Base-by-base conservation (phyloP, 2,329 filamentous ascomycete genomes). In the Neopestalotiopsis rosae region DNA sequence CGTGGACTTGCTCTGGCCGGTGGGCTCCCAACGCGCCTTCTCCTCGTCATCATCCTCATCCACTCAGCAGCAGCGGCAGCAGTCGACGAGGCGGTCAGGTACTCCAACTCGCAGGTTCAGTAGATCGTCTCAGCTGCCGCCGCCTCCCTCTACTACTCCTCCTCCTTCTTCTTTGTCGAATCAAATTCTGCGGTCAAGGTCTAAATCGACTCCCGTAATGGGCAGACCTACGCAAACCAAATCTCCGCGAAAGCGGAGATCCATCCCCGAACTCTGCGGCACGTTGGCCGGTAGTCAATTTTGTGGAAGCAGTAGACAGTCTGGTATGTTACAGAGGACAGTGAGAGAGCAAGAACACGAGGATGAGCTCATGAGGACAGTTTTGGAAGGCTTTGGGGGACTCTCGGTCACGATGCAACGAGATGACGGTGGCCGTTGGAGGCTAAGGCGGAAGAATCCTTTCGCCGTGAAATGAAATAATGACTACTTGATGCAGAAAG, bases 1-100 rank as follows among this genome's bases (percentile, higher is more conserved):
- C 72, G 77, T 82, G 69, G 79, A 80, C 77, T 76, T 83, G 77
- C 79, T 81, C 75, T 82, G 81, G 81, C 74, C 79, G 69, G 71
- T 72, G 70, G 75, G 72, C 71, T 76, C 74, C 61, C 75, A 72
- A 68, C 71, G 67, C 42, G 52, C 64, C 52, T 56, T 66, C n/a
- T 66, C 64, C n/a, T 66, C 64, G 45, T 66, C 49, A 10, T 52
- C n/a, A 24, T 52, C 61, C 24, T 28, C 38, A 38, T 52, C 61
- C 40, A n/a, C 28, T 30, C 59, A 52, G 66, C 68, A 68, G 30
- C 67, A 38, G 34, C 34, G 10, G 34, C 34, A 38, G 34, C 34
- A 38, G 10, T 38, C 34, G 10, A 0, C 61, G 63, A 68, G 67
- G 45, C 71, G 69, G 62, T 69, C 69, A 59, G 66, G 66, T 7